phyloP scores from a whole-genome alignment of 2,329 filamentous ascomycete species.

The Beauveria asiatica region DNA sequence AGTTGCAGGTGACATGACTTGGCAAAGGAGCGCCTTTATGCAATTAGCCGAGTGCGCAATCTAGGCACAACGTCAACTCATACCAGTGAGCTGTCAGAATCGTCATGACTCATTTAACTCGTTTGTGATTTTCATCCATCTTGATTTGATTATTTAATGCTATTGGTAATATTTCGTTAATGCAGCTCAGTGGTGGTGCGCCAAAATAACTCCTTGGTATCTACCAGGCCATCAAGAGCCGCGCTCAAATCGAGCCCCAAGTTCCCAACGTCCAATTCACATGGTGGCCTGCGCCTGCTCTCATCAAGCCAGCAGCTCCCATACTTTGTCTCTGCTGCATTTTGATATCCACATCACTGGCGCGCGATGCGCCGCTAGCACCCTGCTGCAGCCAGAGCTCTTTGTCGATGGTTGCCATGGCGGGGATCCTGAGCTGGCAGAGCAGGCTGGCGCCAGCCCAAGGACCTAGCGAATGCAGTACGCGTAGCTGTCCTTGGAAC shows the following conservation, averaged over 20 bases:
- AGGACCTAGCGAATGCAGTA: slow-evolving; percentile 59
- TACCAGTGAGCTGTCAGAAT: not conserved
- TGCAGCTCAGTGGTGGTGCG: not conserved
- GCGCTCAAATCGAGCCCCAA: slow-evolving; percentile 43
- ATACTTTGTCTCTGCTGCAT: slow-evolving; percentile 56
- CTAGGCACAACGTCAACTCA: not conserved
- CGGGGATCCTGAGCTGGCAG: slow-evolving; percentile 58
- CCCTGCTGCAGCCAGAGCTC: slow-evolving; percentile 66
- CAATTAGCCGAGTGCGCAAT: slow-evolving; percentile 22
- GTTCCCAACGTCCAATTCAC: slow-evolving; percentile 53
- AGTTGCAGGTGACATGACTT: slow-evolving; percentile 13
- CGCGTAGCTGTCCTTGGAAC: slow-evolving; percentile 53
- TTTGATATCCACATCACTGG: slow-evolving; percentile 51
- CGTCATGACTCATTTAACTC: not conserved
- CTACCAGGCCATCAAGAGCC: not conserved
- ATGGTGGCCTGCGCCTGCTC: slow-evolving; percentile 29
- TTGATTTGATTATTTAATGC: not conserved
- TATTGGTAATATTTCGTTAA: not conserved
- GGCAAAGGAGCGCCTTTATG: slow-evolving; percentile 18
- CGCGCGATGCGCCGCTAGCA: slow-evolving; percentile 49
- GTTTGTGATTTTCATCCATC: not conserved
- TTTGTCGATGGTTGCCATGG: slow-evolving; percentile 61
- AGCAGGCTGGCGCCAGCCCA: slow-evolving; percentile 69
- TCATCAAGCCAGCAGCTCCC: slow-evolving; percentile 42
- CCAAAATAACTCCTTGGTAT: not conserved